Conservation (phyloP, 2,329 filamentous ascomycete genomes). For the Hypoxylon sp. region DNA sequence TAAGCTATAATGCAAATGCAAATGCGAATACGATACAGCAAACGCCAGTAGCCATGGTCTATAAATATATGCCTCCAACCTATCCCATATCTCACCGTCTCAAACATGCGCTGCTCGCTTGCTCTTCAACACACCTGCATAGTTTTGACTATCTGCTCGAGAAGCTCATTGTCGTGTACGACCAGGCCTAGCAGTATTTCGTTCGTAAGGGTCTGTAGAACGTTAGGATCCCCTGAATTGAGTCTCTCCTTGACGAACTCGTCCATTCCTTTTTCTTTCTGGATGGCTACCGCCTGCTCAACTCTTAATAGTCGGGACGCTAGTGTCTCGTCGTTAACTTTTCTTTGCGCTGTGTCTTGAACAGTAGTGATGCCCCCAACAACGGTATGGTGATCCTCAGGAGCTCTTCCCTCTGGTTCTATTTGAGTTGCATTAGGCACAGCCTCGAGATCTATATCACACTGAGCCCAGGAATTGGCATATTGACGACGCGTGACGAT, state of each 20-base stretch:
- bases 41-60: not conserved
- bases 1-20: not conserved
- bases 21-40: not conserved
- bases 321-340: not conserved
- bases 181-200: conserved; percentile 34
- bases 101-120: not conserved
- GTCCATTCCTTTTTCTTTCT: conserved; percentile 25
- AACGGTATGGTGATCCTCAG: not conserved
- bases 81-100: not conserved
- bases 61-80: not conserved
- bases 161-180: conserved; percentile 12
- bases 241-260: conserved; percentile 24
- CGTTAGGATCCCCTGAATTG: not conserved
- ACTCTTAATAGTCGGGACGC: conserved; percentile 17
- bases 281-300: conserved; percentile 9
- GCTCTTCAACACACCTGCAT: conserved; percentile 7
- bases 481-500: conserved; percentile 1
- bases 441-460: not conserved
- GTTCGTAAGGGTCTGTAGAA: conserved; percentile 29
- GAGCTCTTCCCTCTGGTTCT: not conserved
- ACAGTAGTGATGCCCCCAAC: not conserved
- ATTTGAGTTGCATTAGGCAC: not conserved
- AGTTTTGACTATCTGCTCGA: conserved; percentile 19
- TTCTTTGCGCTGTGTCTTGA: not conserved
- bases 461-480: conserved; percentile 20